Conservation (phyloP, 805 yeast species). For the Candida corydali region DNA sequence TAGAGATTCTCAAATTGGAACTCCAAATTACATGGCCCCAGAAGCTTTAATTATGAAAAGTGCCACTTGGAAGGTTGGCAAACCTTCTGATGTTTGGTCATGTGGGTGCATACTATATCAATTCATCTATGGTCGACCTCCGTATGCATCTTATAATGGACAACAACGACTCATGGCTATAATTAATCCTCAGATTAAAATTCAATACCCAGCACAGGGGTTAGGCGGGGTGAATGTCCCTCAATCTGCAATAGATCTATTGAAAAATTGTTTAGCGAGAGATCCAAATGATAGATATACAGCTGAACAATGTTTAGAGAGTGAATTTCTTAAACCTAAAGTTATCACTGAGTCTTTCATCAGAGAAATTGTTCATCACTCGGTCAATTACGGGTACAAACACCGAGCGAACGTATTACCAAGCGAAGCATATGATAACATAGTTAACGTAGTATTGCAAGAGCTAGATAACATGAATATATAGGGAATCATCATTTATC, state of each 20-base stretch:
- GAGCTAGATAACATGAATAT: slow-evolving; percentile 37
- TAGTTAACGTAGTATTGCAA: slow-evolving; percentile 36
- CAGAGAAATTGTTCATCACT: slow-evolving; percentile 67
- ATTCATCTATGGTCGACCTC: slow-evolving; percentile 91
- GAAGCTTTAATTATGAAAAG: slow-evolving; percentile 58
- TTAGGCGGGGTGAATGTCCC: slow-evolving; percentile 65
- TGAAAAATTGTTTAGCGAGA: slow-evolving; percentile 66
- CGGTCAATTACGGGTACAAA: slow-evolving; percentile 65
- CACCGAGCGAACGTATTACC: slow-evolving; percentile 36
- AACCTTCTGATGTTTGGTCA: slow-evolving; percentile 96
- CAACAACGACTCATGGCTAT: slow-evolving; percentile 78
- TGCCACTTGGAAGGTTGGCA: slow-evolving; percentile 73
- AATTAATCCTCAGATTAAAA: slow-evolving; percentile 75
- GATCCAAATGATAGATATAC: slow-evolving; percentile 69
- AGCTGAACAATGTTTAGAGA: slow-evolving; percentile 53
- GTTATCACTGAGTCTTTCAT: slow-evolving; percentile 64
- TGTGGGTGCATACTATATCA: slow-evolving; percentile 95
- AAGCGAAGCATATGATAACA: slow-evolving; percentile 36
- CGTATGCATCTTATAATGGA: slow-evolving; percentile 77
- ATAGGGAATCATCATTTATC: no score
- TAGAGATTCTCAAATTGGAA: slow-evolving; percentile 88
- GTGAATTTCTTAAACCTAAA: slow-evolving; percentile 72
- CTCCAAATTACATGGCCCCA: slow-evolving; percentile 98
- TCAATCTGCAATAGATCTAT: slow-evolving; percentile 60
- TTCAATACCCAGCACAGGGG: slow-evolving; percentile 61